Evolutionary conservation across 2,329 filamentous ascomycete species (phyloP).

Genomic region (Aspergillus sp.): DNA sequence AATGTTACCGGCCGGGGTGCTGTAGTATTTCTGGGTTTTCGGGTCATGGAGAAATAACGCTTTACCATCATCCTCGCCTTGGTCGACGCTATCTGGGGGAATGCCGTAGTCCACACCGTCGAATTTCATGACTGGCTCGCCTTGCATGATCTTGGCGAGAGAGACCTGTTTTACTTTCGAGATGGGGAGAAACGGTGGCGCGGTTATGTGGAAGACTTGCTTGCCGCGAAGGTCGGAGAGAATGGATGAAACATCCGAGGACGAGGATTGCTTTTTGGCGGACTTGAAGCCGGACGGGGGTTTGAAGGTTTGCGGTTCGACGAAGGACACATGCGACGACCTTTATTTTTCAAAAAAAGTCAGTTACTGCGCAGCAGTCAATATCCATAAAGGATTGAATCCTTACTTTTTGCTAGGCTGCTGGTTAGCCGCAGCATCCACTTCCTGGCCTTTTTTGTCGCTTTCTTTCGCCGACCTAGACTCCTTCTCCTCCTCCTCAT

Average conservation of each 20-base stretch:
- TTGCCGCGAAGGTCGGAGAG: slow-evolving; percentile 37
- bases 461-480: slow-evolving; percentile 10
- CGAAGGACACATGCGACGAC: slow-evolving; percentile 10
- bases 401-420: slow-evolving; percentile 13
- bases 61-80: slow-evolving; percentile 22
- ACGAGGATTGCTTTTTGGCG: slow-evolving; percentile 24
- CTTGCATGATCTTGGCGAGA: slow-evolving; percentile 32
- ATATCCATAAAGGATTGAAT: neutral
- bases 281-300: slow-evolving; percentile 37
- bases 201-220: slow-evolving; percentile 43
- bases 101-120: slow-evolving; percentile 38
- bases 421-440: slow-evolving; percentile 6
- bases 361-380: slow-evolving; percentile 1
- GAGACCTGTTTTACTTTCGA: slow-evolving; percentile 39
- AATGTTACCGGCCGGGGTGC: slow-evolving; percentile 17
- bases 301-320: slow-evolving; percentile 29
- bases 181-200: slow-evolving; percentile 37
- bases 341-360: neutral
- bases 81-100: slow-evolving; percentile 22
- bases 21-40: slow-evolving; percentile 26
- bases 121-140: slow-evolving; percentile 34
- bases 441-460: neutral
- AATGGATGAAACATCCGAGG: slow-evolving; percentile 25
- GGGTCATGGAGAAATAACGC: slow-evolving; percentile 31
- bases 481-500: neutral